A percentile compares a stretch with the other conserved stretches of the same genome.
Evolutionary conservation across 140 eudicot species (phyloP).

Genomic region (Artemisia princeps): DNA sequence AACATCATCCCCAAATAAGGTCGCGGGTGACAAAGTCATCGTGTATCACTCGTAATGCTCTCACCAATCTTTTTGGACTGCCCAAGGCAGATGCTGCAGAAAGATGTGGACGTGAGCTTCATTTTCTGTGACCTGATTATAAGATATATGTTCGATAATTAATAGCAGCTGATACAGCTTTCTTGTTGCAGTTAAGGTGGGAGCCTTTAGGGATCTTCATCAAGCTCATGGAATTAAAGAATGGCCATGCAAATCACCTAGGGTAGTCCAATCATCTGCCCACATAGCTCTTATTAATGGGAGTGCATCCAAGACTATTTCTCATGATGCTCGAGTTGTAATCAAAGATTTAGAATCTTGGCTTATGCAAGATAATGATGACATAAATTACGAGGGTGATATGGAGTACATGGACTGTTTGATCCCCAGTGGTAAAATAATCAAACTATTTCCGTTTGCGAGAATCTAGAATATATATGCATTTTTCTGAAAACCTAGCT

Average conservation of each 20-base stretch:
- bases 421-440: not conserved
- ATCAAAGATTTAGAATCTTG: not conserved
- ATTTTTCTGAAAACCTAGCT: not conserved
- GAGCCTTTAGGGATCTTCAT: not conserved
- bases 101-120: not conserved
- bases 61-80: slow-evolving; percentile 9
- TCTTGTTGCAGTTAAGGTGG: not conserved
- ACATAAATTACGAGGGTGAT: not conserved
- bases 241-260: not conserved
- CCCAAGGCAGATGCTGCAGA: slow-evolving; percentile 2
- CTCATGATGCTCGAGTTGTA: not conserved
- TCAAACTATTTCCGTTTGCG: not conserved
- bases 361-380: not conserved
- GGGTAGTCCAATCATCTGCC: not conserved
- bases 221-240: not conserved
- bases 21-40: not conserved
- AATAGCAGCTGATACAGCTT: not conserved
- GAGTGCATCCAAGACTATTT: not conserved
- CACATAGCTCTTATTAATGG: not conserved
- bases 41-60: not conserved
- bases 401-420: not conserved
- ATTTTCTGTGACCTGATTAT: not conserved
- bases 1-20: not conserved
- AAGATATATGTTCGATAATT: not conserved
- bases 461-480: not conserved